Conservation (phyloP, 31 red algal genomes). For the Pterothamnion heteromorphum region DNA sequence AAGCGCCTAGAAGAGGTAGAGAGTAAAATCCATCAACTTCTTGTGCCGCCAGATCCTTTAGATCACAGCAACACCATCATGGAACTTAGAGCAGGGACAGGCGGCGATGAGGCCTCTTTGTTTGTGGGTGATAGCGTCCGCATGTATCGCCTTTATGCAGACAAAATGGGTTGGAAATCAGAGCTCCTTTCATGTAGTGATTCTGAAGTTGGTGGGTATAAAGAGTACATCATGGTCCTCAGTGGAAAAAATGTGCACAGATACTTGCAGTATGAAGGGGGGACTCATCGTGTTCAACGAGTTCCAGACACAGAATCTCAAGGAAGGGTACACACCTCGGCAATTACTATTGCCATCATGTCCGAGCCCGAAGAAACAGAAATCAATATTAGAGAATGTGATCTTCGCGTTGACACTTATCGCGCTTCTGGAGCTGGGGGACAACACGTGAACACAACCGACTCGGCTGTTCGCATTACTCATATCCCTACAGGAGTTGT, state of each 20-base stretch:
- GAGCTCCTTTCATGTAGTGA: slow-evolving; percentile 7
- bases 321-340: slow-evolving; percentile 83
- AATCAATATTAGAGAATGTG: not conserved
- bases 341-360: slow-evolving; percentile 76
- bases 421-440: slow-evolving; percentile 89
- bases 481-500: slow-evolving; percentile 81
- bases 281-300: slow-evolving; percentile 92
- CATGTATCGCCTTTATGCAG: slow-evolving; percentile 70
- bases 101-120: slow-evolving; percentile 81
- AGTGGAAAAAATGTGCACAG: slow-evolving; percentile 36
- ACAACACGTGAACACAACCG: slow-evolving; percentile 95
- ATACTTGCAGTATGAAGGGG: slow-evolving; percentile 67
- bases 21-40: slow-evolving; percentile 58
- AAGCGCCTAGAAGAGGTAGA: slow-evolving; percentile 63
- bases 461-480: slow-evolving; percentile 83
- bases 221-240: slow-evolving; percentile 60
- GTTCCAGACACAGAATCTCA: slow-evolving; percentile 84
- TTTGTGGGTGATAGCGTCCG: slow-evolving; percentile 65
- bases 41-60: slow-evolving; percentile 91
- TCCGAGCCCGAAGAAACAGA: slow-evolving; percentile 14
- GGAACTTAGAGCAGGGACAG: slow-evolving; percentile 83
- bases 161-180: slow-evolving; percentile 53
- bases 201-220: slow-evolving; percentile 47
- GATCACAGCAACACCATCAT: slow-evolving; percentile 97
- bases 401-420: slow-evolving; percentile 72